A percentile compares a stretch with the other conserved stretches of the same genome.
phyloP scores from a whole-genome alignment of 2,329 filamentous ascomycete genomes.

The Colletotrichum sp. region DNA sequence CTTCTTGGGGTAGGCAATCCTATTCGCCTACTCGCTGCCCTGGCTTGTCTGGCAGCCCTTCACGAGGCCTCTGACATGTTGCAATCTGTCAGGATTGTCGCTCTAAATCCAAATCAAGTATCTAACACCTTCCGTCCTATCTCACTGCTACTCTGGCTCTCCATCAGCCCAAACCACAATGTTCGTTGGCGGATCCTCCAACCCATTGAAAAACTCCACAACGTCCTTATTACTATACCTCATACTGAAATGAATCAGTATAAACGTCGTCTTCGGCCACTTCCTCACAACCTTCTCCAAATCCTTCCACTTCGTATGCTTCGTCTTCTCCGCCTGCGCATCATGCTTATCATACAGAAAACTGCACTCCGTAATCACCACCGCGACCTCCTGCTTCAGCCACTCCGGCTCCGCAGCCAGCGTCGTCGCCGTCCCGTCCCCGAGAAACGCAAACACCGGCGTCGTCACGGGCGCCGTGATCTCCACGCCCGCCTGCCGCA shows the following conservation, averaged over 20 bases:
- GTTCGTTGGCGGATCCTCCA: slow-evolving; percentile 44
- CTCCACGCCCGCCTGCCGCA: slow-evolving; percentile 40
- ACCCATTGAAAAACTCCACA: slow-evolving; percentile 42
- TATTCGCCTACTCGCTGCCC: too few relatives aligned
- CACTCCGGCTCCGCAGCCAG: slow-evolving; percentile 44
- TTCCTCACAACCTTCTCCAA: slow-evolving; percentile 47
- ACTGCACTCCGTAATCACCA: slow-evolving; percentile 56
- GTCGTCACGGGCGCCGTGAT: slow-evolving; percentile 43
- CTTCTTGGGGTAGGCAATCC: too few relatives aligned
- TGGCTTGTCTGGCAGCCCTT: too few relatives aligned
- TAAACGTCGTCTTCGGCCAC: slow-evolving; percentile 48
- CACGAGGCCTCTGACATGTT: too few relatives aligned
- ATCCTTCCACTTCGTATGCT: slow-evolving; percentile 52
- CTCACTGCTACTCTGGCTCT: slow-evolving; percentile 2
- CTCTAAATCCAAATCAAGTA: too few relatives aligned
- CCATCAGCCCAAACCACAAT: slow-evolving; percentile 54
- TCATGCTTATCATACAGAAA: slow-evolving; percentile 49
- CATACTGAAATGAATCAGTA: slow-evolving; percentile 54
- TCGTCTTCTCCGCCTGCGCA: slow-evolving; percentile 48
- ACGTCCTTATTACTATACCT: slow-evolving; percentile 45
- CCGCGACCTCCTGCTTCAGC: slow-evolving; percentile 42
- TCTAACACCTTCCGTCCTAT: too few relatives aligned
- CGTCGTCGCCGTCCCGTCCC: slow-evolving; percentile 48
- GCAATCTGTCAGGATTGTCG: too few relatives aligned
- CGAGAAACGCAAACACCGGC: slow-evolving; percentile 53